A percentile compares a stretch with the other conserved stretches of the same genome.
phyloP scores from a whole-genome alignment of 331 rosid species.

The Erythrophleum ivorense region DNA sequence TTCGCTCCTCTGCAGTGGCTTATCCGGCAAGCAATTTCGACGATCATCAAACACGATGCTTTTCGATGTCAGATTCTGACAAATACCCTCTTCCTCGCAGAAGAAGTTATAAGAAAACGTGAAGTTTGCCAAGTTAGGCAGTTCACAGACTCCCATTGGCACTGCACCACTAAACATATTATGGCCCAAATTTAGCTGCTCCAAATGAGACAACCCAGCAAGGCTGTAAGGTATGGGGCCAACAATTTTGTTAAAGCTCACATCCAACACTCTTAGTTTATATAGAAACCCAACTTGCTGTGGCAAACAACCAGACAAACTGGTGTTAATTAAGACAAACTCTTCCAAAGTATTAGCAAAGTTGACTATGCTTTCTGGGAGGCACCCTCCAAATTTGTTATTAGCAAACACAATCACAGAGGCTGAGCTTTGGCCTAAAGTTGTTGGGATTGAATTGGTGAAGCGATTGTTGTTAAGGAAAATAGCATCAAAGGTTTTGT shows the following conservation, averaged over 20 bases:
- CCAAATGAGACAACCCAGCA: slow-evolving; percentile 80
- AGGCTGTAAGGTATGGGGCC: slow-evolving; percentile 88
- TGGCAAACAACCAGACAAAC: slow-evolving; percentile 82
- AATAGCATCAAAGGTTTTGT: slow-evolving; percentile 68
- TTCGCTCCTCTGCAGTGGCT: slow-evolving; percentile 67
- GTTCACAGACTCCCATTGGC: slow-evolving; percentile 64
- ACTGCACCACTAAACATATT: slow-evolving; percentile 73
- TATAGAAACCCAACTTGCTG: slow-evolving; percentile 84
- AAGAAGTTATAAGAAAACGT: slow-evolving; percentile 82
- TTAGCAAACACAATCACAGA: slow-evolving; percentile 81
- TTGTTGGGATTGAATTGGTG: slow-evolving; percentile 55
- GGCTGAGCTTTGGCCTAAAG: slow-evolving; percentile 53
- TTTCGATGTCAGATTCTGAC: slow-evolving; percentile 55
- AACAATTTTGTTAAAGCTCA: slow-evolving; percentile 67
- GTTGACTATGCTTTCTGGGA: slow-evolving; percentile 69
- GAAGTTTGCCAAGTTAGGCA: slow-evolving; percentile 76
- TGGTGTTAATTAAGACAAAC: slow-evolving; percentile 68
- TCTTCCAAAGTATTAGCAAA: slow-evolving; percentile 78
- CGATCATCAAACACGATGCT: slow-evolving; percentile 55
- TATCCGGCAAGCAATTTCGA: slow-evolving; percentile 74
- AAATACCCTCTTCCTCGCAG: slow-evolving; percentile 81
- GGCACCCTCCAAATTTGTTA: slow-evolving; percentile 79
- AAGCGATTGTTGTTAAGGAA: slow-evolving; percentile 80
- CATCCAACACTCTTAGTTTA: slow-evolving; percentile 80
- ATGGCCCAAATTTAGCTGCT: slow-evolving; percentile 72